phyloP scores from a whole-genome alignment of 345 rosid species.

The Melaleuca alternifolia region DNA sequence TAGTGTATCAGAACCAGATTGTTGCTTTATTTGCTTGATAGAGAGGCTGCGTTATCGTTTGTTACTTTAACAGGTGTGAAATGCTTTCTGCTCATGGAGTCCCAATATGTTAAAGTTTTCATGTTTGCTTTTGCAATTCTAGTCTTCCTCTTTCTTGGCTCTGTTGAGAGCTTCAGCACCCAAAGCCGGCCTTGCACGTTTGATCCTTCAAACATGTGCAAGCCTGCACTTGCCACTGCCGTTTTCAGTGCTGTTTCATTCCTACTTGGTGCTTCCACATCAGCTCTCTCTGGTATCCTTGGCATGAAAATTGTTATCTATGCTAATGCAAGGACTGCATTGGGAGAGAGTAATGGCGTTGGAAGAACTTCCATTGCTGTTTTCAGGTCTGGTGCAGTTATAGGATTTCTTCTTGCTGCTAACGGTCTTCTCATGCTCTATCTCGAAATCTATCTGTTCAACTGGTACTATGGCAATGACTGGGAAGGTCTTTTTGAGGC shows the following conservation, averaged over 20 bases:
- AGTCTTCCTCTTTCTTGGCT: not conserved
- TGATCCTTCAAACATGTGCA: not conserved
- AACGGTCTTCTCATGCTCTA: not conserved
- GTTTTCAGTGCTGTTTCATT: not conserved
- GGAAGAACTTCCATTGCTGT: not conserved
- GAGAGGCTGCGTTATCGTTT: not conserved
- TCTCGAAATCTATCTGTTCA: not conserved
- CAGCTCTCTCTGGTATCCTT: constrained; percentile 20
- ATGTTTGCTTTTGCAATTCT: not conserved
- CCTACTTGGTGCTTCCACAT: constrained; percentile 25
- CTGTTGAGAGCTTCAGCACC: not conserved
- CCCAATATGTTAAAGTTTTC: not conserved
- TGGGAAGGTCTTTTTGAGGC: constrained; percentile 8
- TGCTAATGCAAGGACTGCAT: constrained; percentile 22
- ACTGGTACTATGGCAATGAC: not conserved
- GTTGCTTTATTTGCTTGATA: not conserved
- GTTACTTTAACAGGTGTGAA: not conserved
- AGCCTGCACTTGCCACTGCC: not conserved
- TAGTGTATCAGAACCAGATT: not conserved
- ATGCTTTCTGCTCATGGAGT: not conserved
- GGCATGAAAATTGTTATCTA: constrained; percentile 30
- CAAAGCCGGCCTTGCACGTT: not conserved
- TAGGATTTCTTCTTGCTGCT: constrained; percentile 1
- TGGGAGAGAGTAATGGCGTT: constrained; percentile 26
- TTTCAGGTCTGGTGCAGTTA: not conserved